Percentiles rank a stretch among this genome's conserved stretches.
These are phyloP conservation scores for Anthoceros angustus DNA, from an alignment of 225 moss, liverwort and hornwort genomes.

Conservation along the genomic window DNA sequence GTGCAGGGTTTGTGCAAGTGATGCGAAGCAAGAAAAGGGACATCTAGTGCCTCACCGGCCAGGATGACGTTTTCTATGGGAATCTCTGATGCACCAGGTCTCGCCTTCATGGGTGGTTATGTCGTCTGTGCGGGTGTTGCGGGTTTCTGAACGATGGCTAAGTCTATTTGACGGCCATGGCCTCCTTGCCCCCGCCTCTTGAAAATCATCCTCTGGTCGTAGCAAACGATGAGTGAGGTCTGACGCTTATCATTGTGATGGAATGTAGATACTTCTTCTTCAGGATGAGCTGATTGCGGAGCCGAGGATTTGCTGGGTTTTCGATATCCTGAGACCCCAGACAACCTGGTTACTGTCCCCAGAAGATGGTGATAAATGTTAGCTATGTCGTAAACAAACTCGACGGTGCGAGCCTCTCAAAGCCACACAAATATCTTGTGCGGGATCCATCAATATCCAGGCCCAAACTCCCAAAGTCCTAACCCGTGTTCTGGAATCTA, in stretches of 20 bases:
- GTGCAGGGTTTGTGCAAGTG: too few species aligned
- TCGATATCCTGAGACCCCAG: constrained; percentile 89
- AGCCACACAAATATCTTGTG: too few species aligned
- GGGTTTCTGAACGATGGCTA: too few species aligned
- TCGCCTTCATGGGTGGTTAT: too few species aligned
- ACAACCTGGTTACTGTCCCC: constrained; percentile 79
- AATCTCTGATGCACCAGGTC: constrained; percentile 4
- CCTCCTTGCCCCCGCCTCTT: too few species aligned
- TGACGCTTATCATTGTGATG: constrained; percentile 56
- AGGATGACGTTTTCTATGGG: not conserved
- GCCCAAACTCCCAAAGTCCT: too few species aligned
- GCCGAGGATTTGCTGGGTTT: constrained; percentile 79
- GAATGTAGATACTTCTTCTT: constrained; percentile 58
- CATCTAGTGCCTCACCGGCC: not conserved
- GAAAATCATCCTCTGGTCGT: not conserved
- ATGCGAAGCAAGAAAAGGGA: not conserved
- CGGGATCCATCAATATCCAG: too few species aligned
- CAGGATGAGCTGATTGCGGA: constrained; percentile 66
- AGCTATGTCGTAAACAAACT: constrained; percentile 16
- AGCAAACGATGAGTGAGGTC: not conserved
- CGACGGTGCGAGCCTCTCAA: too few species aligned
- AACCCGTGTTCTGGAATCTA: too few species aligned
- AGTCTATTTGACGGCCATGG: too few species aligned
- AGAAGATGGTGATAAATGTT: constrained; percentile 72
- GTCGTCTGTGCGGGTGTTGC: not conserved